These are phyloP conservation scores for Nemania sp. DNA, from an alignment of 2,329 filamentous ascomycete species.

Conservation along the genomic window DNA sequence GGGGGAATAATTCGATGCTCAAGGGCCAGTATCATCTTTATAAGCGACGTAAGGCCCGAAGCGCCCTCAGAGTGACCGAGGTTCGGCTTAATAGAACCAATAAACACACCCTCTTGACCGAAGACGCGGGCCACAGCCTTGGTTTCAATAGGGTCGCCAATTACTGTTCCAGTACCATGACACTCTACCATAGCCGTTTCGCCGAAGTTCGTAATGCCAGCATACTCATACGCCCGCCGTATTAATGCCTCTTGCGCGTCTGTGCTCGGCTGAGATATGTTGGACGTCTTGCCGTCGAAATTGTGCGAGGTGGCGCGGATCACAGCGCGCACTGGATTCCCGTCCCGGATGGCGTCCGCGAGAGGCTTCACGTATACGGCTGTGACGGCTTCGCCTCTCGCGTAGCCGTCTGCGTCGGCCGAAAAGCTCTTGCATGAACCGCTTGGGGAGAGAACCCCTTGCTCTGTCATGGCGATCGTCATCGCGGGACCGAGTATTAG, in stretches of 20 bases:
- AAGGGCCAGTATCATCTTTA: constrained; percentile 48
- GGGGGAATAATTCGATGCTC: constrained; percentile 46
- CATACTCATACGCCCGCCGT: constrained; percentile 20
- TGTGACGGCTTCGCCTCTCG: constrained; percentile 52
- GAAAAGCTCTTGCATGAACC: constrained; percentile 41
- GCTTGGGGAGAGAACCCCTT: constrained; percentile 40
- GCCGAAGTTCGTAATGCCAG: constrained; percentile 21
- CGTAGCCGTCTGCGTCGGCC: constrained; percentile 53
- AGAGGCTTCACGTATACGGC: constrained; percentile 52
- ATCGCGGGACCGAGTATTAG: constrained; percentile 12
- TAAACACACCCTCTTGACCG: constrained; percentile 24
- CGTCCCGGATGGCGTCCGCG: constrained; percentile 49
- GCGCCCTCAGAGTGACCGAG: constrained; percentile 50
- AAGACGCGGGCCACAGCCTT: constrained; percentile 37
- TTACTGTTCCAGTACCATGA: constrained; percentile 35
- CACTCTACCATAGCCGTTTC: constrained; percentile 31
- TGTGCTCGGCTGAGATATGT: constrained; percentile 24
- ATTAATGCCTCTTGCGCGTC: constrained; percentile 29
- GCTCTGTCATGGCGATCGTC: constrained; percentile 32
- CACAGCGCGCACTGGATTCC: constrained; percentile 47
- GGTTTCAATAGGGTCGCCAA: constrained; percentile 43
- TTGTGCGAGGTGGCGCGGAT: constrained; percentile 45
- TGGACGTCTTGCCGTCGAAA: constrained; percentile 47
- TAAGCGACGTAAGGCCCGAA: constrained; percentile 46
- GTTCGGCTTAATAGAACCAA: constrained; percentile 36